Conservation (phyloP, 176 grass and related monocot genomes). For the Aegilops speltoides region DNA sequence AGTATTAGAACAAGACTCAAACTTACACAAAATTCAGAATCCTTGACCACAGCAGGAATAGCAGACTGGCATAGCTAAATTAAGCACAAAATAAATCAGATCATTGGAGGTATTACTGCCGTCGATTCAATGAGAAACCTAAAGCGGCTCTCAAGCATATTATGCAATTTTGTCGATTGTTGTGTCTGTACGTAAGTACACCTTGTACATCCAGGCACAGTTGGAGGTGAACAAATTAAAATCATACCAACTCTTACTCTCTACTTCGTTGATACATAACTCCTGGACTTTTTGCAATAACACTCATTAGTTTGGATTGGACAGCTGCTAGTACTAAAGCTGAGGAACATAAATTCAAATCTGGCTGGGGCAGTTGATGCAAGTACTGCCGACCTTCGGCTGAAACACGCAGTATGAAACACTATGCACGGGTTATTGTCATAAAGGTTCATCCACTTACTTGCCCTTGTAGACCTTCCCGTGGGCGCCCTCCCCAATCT, state of each 20-base stretch:
- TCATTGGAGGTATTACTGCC: background rate
- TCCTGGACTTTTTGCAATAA: background rate
- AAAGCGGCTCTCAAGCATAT: background rate
- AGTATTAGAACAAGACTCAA: background rate
- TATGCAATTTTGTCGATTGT: background rate
- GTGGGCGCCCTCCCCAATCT: constrained; percentile 97
- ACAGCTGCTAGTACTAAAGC: background rate
- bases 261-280: background rate
- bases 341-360: constrained; percentile 19
- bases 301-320: background rate
- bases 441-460: constrained; percentile 46
- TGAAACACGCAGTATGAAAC: background rate
- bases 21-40: background rate
- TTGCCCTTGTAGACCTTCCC: constrained; percentile 98
- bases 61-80: background rate
- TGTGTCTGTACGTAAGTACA: background rate
- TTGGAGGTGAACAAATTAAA: background rate
- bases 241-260: background rate
- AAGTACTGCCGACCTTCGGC: background rate
- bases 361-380: background rate
- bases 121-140: background rate
- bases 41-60: constrained; percentile 9
- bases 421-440: background rate
- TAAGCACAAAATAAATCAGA: background rate
- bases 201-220: background rate